Percentiles rank a stretch among this genome's conserved stretches.
Conservation (phyloP, 306 rosid species). For the Echinosophora koreensis region DNA sequence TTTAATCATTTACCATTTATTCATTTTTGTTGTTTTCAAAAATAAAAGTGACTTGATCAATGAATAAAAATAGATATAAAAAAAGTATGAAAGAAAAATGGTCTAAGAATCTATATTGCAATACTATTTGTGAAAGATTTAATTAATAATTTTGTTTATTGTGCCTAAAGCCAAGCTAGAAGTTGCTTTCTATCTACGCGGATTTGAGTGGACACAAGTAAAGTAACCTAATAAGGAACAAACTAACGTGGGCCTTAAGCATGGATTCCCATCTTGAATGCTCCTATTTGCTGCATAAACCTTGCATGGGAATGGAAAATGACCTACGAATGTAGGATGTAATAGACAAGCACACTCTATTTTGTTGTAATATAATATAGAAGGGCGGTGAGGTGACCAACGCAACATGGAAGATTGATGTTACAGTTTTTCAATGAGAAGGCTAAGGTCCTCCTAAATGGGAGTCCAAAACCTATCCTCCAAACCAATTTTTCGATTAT, state of each 20-base stretch:
- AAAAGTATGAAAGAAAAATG: too few relatives aligned
- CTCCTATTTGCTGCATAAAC: conserved; percentile 25
- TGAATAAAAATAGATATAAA: too few relatives aligned
- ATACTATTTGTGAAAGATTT: not conserved
- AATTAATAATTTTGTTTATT: not conserved
- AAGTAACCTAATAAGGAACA: conserved; percentile 21
- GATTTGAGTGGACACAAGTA: conserved; percentile 47
- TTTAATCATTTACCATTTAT: too few relatives aligned
- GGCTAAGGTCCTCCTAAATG: too few relatives aligned
- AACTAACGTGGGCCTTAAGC: conserved; percentile 42
- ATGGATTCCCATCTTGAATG: not conserved
- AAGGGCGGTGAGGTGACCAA: conserved; percentile 54
- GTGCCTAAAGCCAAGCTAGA: conserved; percentile 5
- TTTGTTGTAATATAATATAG: not conserved
- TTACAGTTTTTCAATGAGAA: too few relatives aligned
- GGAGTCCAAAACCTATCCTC: too few relatives aligned
- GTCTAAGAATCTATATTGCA: too few relatives aligned
- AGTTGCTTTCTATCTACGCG: conserved; percentile 56
- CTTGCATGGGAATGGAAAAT: conserved; percentile 38
- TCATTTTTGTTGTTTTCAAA: too few relatives aligned
- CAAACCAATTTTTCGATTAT: too few relatives aligned
- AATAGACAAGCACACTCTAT: not conserved
- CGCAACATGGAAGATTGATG: not conserved
- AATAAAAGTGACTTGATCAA: too few relatives aligned
- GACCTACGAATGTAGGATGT: conserved; percentile 11